Conservation (phyloP, 768 basidiomycete species). For the Fistulinella prunicolor region DNA sequence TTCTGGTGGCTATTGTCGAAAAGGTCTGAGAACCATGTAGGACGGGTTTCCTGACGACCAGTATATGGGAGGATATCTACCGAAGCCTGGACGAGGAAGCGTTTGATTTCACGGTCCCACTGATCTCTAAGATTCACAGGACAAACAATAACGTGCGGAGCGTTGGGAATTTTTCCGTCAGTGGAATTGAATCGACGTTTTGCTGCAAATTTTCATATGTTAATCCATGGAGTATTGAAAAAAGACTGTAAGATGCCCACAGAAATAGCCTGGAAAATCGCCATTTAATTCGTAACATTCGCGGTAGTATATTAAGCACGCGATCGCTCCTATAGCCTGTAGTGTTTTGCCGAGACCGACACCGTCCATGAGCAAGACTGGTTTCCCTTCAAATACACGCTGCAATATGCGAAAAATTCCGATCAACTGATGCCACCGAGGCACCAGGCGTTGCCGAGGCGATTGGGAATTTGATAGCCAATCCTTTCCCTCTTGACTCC, state of each 20-base stretch:
- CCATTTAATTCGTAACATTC: neutral
- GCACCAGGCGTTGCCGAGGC: neutral
- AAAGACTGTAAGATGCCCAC: neutral
- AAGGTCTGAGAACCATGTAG: no score
- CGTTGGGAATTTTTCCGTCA: neutral
- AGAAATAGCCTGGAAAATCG: neutral
- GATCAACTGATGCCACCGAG: neutral
- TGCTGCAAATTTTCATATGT: no score
- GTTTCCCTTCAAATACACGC: neutral
- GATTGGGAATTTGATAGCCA: neutral
- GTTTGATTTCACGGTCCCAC: neutral
- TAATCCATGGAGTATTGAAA: no score
- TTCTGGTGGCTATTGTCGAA: no score
- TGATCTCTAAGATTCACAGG: neutral
- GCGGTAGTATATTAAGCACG: neutral
- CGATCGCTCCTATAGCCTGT: neutral
- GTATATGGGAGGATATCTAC: conserved; percentile 6
- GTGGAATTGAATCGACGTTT: no score
- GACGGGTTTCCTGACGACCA: no score
- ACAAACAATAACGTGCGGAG: neutral
- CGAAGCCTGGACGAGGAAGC: neutral
- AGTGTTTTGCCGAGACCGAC: neutral
- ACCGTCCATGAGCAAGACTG: neutral
- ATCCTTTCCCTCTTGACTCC: neutral
- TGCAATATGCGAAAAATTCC: neutral